Base-by-base conservation (phyloP, 2,329 filamentous ascomycete genomes). In the Calonectria multiphialidica region DNA sequence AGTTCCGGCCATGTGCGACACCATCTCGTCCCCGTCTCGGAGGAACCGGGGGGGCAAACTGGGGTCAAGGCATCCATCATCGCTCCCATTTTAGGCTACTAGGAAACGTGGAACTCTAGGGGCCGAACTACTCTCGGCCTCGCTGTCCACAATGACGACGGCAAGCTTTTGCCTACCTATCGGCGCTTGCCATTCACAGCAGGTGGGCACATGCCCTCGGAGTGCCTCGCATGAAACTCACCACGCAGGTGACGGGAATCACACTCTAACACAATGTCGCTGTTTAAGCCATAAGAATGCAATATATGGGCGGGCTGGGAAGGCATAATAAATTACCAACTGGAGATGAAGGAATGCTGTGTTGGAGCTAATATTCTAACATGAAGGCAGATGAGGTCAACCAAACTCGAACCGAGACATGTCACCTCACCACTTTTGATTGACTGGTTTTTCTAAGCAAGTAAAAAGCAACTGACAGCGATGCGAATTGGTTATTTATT, bases 1-100 rank as follows among this genome's bases (percentile, higher is more conserved):
- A 62, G 45, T 62, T 62, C 40, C 57, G 57, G 57, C 57, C 53
- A 59, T 59, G 53, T 28, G 35, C 53, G 23, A 59, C 47, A 53
- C 47, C 23, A 42, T 30, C 33, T 53, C 23, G 33, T 66, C 33
- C 44, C 47, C 35, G 33, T 53, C 47, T 59, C 53, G 35, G 53
- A 23, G 53, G 53, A 59, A 59, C 53, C 53, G 53, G 33, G 35
- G 53, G 12, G 30, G 18, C n/a, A n/a, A 21, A 7, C 2, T 35
- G 5, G 5, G 18, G 47, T 23, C 37, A 55, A 57, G 63, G 63
- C 49, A 55, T 37, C 64, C 64, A 55, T 37, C 64, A 49, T 57
- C 37, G 37, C 35, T 25, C 9, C 9, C 16, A n/a, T 37, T 40
- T 62, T 50, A 66, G 64, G 64, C 49, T 57, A 49, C 37, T 18